Evolutionary conservation across 306 rosid genomes (phyloP).

Genomic region (Vachellia pachyceras): DNA sequence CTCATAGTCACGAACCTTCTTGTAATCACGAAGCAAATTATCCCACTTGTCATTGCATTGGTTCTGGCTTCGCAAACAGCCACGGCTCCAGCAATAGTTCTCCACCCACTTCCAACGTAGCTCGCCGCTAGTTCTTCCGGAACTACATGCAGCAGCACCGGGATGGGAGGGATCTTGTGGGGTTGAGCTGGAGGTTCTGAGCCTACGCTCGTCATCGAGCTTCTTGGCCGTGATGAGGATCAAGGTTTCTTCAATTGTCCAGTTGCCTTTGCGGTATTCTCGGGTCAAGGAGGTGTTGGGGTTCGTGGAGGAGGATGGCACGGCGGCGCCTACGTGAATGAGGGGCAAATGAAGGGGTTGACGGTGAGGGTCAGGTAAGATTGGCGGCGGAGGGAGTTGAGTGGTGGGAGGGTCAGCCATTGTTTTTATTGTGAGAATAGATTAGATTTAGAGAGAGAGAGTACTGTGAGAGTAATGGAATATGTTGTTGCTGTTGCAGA

Average conservation of each 20-base stretch:
- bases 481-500: background rate
- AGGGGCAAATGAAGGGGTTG: slow-evolving; percentile 27
- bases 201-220: slow-evolving; percentile 62
- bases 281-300: slow-evolving; percentile 10
- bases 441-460: background rate
- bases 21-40: slow-evolving; percentile 67
- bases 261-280: slow-evolving; percentile 74
- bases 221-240: slow-evolving; percentile 63
- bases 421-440: slow-evolving; percentile 21
- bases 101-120: slow-evolving; percentile 77
- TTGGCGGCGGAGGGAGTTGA: slow-evolving; percentile 44
- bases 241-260: slow-evolving; percentile 66
- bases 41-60: slow-evolving; percentile 83
- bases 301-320: slow-evolving; percentile 30
- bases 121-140: slow-evolving; percentile 50
- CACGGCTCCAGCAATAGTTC: slow-evolving; percentile 74
- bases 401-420: slow-evolving; percentile 76
- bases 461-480: background rate
- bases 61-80: slow-evolving; percentile 65
- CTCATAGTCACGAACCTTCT: slow-evolving; percentile 67
- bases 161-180: slow-evolving; percentile 13
- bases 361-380: slow-evolving; percentile 36
- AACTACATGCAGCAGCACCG: background rate
- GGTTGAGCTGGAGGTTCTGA: background rate
- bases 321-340: slow-evolving; percentile 20